These are phyloP conservation scores for Penstemon davidsonii DNA, from an alignment of 257 asterid species.

Conservation along the genomic window DNA sequence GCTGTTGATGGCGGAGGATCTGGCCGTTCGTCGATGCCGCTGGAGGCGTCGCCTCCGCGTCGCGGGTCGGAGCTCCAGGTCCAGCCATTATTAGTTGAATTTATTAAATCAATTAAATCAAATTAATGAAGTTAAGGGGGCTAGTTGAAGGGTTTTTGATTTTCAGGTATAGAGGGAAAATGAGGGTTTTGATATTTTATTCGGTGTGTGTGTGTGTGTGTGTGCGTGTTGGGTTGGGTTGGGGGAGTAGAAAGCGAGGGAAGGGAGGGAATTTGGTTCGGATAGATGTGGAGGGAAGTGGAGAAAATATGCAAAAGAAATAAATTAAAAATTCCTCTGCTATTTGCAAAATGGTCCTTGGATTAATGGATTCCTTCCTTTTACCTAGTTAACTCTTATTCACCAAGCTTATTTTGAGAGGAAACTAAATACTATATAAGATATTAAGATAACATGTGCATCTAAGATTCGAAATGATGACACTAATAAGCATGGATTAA, in stretches of 20 bases:
- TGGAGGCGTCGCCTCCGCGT: slow-evolving; percentile 47
- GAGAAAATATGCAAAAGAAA: slow-evolving; percentile 27
- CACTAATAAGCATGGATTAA: no score
- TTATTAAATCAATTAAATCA: neutral
- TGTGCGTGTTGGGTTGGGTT: slow-evolving; percentile 30
- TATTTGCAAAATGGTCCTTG: slow-evolving; percentile 38
- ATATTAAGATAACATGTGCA: no score
- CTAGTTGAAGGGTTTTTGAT: slow-evolving; percentile 23
- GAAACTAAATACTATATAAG: no score
- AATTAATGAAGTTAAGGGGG: no score
- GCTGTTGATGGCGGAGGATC: slow-evolving; percentile 38
- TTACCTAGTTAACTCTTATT: no score
- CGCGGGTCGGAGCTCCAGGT: slow-evolving; percentile 49
- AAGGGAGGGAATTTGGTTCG: slow-evolving; percentile 97
- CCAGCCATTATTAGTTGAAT: slow-evolving; percentile 43
- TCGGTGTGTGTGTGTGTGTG: slow-evolving; percentile 1
- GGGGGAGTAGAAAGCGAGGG: slow-evolving; percentile 61
- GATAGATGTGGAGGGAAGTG: slow-evolving; percentile 91
- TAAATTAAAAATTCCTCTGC: slow-evolving; percentile 9
- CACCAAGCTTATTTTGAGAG: no score
- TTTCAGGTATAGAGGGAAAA: slow-evolving; percentile 23
- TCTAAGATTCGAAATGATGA: no score
- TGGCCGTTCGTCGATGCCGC: slow-evolving; percentile 39
- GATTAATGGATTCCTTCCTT: neutral
- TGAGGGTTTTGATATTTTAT: no score